Base-by-base conservation (phyloP, 306 rosid species). In the Fragaria ananassa region DNA sequence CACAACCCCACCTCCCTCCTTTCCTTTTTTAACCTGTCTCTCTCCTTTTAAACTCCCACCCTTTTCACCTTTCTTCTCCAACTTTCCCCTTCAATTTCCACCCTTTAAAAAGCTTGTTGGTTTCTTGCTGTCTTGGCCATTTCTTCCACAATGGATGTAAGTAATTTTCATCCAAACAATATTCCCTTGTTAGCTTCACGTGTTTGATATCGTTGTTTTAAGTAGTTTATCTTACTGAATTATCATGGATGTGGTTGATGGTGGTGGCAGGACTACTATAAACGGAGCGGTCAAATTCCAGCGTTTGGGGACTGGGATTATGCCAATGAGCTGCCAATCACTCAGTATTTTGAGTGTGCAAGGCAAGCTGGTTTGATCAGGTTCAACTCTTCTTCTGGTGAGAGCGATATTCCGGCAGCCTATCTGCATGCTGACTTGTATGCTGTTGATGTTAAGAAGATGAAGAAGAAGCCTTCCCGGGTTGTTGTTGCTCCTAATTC, bases 281-380 rank as follows among this genome's bases (percentile, higher is more conserved):
- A 79, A 81, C 88, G 88, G 76, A 92, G 96, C 18, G 93, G 91
- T 2, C 95, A 92, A 61, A 87, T 95, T 68, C 97, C 98, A 14
- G 91, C 93, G 51, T 95, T 95, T 58, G 97, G 98, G 6, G 87
- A 95, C 85, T 95, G 98, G 98, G 98, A 95, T 54, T 85, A 83
- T 46, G 86, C 96, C 0, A 90, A 89, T 57, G 89, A 95, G 63
- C 63, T 92, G 27, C 97, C 98, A 57, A 95, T 95, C 72, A 95
- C 97, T 69, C 97, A 95, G 85, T 95, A 92, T 71, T 95, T 95
- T 50, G 98, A 92, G 74, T 86, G 84, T 29, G 93, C 98, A 0
- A 88, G 96, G 49, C 97, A 94, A 31, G 96, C 93, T 2, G 96
- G 98, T 29, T 77, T 93, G 84, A 85, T 93, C 74, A 89, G 96